phyloP scores from a whole-genome alignment of 202 grass and related monocot species.

The Cymbopogon flexuosus region DNA sequence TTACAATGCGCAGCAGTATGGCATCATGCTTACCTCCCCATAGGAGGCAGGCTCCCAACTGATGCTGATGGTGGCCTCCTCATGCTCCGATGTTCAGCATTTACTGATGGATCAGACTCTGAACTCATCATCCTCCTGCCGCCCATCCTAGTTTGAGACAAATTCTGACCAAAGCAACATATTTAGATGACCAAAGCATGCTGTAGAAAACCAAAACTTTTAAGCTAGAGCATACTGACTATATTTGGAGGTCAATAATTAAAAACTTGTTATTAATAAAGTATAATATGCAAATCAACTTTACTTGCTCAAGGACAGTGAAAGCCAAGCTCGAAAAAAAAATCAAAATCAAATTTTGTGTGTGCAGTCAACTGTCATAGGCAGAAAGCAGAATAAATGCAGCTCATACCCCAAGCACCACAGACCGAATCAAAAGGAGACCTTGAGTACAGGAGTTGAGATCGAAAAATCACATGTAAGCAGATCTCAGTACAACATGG shows the following conservation, averaged over 20 bases:
- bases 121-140: conserved; percentile 65
- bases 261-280: neutral
- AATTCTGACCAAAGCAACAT: conserved; percentile 52
- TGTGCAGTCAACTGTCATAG: neutral
- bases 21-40: conserved; percentile 50
- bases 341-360: neutral
- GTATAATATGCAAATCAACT: neutral
- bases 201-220: neutral
- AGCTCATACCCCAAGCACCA: neutral
- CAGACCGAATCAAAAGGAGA: too few species aligned
- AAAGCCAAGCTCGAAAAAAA: neutral
- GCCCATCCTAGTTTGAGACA: conserved; percentile 78
- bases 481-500: neutral
- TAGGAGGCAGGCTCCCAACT: conserved; percentile 49
- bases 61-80: conserved; percentile 60
- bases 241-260: neutral
- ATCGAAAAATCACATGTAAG: conserved; percentile 2
- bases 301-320: neutral
- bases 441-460: too few species aligned
- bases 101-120: conserved; percentile 52
- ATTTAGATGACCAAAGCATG: conserved; percentile 23
- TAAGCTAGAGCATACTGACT: neutral
- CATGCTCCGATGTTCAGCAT: conserved; percentile 54
- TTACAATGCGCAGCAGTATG: neutral
- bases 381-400: neutral